Evolutionary conservation across 441 rosid species (phyloP).

Genomic region (Gossypium davidsonii): DNA sequence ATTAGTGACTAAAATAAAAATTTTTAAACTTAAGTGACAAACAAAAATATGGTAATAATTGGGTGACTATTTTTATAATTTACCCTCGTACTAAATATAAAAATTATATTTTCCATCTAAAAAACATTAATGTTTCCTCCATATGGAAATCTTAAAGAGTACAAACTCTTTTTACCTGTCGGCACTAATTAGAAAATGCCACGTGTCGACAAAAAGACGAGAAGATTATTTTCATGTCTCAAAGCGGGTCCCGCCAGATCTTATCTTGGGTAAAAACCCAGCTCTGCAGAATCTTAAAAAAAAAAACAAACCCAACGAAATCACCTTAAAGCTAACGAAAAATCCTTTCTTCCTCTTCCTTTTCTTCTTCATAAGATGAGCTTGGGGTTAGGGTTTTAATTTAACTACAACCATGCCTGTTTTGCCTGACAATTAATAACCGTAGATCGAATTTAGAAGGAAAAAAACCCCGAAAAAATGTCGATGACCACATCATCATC

Average conservation of each 20-base stretch:
- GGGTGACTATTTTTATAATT: no score
- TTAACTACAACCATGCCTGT: constrained; percentile 14
- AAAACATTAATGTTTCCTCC: no score
- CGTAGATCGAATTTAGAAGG: neutral
- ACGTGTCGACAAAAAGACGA: neutral
- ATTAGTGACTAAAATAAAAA: no score
- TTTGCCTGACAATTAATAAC: neutral
- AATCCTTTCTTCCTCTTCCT: neutral
- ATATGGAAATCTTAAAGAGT: neutral
- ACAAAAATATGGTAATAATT: no score
- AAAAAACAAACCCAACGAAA: neutral
- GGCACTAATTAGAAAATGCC: constrained; percentile 6
- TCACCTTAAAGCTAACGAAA: neutral
- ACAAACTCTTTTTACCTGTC: neutral
- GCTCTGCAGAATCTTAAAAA: constrained; percentile 4
- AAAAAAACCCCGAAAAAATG: neutral
- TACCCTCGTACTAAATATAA: no score
- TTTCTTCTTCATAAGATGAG: constrained; percentile 1
- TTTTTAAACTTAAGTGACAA: no score
- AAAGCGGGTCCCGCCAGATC: constrained; percentile 14
- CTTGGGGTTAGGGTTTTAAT: neutral
- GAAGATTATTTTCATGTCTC: neutral
- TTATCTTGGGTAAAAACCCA: constrained; percentile 9
- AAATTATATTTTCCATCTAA: no score
- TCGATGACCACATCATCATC: constrained; percentile 22